phyloP scores from a whole-genome alignment of 805 yeast genomes.

The Pachysolen tannophilus region DNA sequence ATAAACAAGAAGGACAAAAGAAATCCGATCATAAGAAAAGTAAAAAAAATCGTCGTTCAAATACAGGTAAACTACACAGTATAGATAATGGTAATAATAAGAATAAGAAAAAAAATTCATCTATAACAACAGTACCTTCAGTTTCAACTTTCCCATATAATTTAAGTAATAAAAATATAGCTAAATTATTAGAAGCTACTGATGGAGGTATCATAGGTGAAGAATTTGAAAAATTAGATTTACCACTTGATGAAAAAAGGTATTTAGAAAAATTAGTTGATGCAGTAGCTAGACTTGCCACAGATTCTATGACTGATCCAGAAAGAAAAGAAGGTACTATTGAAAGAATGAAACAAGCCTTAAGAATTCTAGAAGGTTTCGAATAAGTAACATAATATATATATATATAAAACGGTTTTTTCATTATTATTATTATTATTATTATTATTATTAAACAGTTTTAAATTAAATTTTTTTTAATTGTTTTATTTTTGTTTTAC shows the following conservation, averaged over 20 bases:
- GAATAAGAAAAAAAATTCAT: constrained; percentile 12
- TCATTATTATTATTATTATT: neutral
- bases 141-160: constrained; percentile 32
- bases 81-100: constrained; percentile 2
- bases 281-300: constrained; percentile 75
- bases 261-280: constrained; percentile 81
- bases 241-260: constrained; percentile 70
- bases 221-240: constrained; percentile 65
- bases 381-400: too few species aligned
- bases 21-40: neutral
- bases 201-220: constrained; percentile 58
- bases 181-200: constrained; percentile 45
- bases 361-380: constrained; percentile 82
- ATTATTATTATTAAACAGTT: neutral
- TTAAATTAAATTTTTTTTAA: neutral
- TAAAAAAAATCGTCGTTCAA: too few species aligned
- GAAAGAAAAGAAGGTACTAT: constrained; percentile 75
- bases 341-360: constrained; percentile 70
- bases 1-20: neutral
- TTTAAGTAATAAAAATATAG: too few species aligned
- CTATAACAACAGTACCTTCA: constrained; percentile 18
- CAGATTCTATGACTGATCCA: constrained; percentile 85
- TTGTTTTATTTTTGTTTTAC: neutral
- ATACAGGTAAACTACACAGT: neutral
- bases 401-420: neutral